Evolutionary conservation across 2,329 filamentous ascomycete species (phyloP).

Genomic region (Truncatella angustata): DNA sequence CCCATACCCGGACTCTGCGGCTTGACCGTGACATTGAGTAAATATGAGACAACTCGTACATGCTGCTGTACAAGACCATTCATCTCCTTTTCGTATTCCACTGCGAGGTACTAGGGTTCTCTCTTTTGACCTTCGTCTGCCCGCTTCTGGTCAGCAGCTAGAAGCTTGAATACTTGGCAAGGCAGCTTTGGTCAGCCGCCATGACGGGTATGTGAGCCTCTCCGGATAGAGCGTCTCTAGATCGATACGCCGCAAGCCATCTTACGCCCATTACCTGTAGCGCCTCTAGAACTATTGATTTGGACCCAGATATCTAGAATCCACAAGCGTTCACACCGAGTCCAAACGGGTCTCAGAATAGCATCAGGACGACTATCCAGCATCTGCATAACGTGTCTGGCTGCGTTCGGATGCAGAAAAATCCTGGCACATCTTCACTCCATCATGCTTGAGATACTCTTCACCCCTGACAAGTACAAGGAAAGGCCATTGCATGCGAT

Average conservation of each 20-base stretch:
- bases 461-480: background rate
- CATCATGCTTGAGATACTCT: background rate
- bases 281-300: constrained; percentile 6
- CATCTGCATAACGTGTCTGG: background rate
- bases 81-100: constrained; percentile 1
- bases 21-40: too few species aligned
- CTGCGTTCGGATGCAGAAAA: background rate
- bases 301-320: background rate
- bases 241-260: background rate
- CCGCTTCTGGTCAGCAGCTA: background rate
- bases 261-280: background rate
- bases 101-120: background rate
- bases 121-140: background rate
- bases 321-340: background rate
- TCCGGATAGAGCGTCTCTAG: background rate
- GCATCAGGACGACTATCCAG: background rate
- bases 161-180: constrained; percentile 2
- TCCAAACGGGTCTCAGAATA: background rate
- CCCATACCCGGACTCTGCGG: too few species aligned
- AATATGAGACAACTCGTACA: background rate
- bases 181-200: background rate
- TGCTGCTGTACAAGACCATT: background rate
- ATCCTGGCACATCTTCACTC: background rate
- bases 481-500: background rate
- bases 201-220: background rate